Conservation (phyloP, 306 rosid species). For the Trifolium subterraneum region DNA sequence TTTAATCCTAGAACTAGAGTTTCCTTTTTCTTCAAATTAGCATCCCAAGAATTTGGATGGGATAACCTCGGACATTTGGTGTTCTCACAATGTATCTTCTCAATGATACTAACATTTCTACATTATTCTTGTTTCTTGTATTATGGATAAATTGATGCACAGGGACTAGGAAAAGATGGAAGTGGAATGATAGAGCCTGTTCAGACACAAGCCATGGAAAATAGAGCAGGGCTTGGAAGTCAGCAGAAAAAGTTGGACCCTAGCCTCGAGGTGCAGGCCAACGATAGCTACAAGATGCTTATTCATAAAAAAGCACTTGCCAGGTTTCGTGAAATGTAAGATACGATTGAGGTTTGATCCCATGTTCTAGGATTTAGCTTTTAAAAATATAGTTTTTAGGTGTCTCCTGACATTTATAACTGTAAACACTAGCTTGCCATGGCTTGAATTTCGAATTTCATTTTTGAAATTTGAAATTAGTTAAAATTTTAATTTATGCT, state of each 20-base stretch:
- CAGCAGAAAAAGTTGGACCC: slow-evolving; percentile 91
- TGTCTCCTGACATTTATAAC: slow-evolving; percentile 36
- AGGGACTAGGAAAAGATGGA: slow-evolving; percentile 98
- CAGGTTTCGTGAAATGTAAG: slow-evolving; percentile 89
- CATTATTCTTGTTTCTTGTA: slow-evolving; percentile 48
- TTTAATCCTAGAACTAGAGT: slow-evolving; percentile 10
- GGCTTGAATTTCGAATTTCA: slow-evolving; percentile 25
- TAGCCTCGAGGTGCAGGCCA: slow-evolving; percentile 83
- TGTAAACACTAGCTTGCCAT: slow-evolving; percentile 41
- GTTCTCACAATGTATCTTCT: slow-evolving; percentile 16
- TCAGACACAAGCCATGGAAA: slow-evolving; percentile 78
- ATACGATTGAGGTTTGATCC: slow-evolving; percentile 38
- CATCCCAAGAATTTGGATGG: slow-evolving; percentile 41
- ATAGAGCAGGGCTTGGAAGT: slow-evolving; percentile 96
- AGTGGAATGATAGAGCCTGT: slow-evolving; percentile 97
- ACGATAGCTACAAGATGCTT: slow-evolving; percentile 89
- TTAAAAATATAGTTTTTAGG: slow-evolving; percentile 33
- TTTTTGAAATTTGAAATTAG: slow-evolving; percentile 26
- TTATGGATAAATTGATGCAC: slow-evolving; percentile 49
- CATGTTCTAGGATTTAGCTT: slow-evolving; percentile 34
- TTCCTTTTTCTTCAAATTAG: slow-evolving; percentile 15
- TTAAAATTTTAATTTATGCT: neutral
- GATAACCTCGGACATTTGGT: slow-evolving; percentile 45
- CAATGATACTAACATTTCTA: slow-evolving; percentile 48
- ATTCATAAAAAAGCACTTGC: slow-evolving; percentile 97